These are phyloP conservation scores for Asterophora lycoperdoides DNA, from an alignment of 768 basidiomycete species.

Conservation along the genomic window DNA sequence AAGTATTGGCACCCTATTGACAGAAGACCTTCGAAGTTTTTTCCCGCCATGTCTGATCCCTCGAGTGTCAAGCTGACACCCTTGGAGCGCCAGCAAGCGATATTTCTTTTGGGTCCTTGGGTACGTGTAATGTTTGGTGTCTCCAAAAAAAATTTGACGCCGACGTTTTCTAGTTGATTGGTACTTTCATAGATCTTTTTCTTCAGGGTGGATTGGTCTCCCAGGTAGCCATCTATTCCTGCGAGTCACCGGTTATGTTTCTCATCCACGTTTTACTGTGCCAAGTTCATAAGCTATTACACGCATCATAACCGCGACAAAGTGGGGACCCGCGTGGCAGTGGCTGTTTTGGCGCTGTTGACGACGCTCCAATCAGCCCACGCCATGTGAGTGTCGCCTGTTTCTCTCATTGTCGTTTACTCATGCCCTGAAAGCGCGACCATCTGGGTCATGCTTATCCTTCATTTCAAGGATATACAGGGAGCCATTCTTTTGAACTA, in stretches of 20 bases:
- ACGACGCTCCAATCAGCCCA: slow-evolving; percentile 29
- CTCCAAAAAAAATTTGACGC: too few species aligned
- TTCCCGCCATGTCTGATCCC: not conserved
- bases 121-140: slow-evolving; percentile 17
- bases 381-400: slow-evolving; percentile 21
- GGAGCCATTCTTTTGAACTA: slow-evolving; percentile 27
- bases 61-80: slow-evolving; percentile 18
- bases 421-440: slow-evolving; percentile 19
- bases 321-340: slow-evolving; percentile 16
- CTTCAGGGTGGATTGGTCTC: slow-evolving; percentile 28
- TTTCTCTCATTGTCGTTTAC: not conserved
- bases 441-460: slow-evolving; percentile 27
- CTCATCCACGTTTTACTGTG: not conserved
- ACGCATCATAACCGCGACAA: slow-evolving; percentile 22
- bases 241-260: not conserved
- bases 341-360: slow-evolving; percentile 22
- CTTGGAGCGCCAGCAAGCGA: slow-evolving; percentile 20
- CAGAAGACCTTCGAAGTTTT: not conserved
- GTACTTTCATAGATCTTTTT: slow-evolving; percentile 24
- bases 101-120: slow-evolving; percentile 31
- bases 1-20: not conserved
- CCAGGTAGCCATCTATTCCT: slow-evolving; percentile 18
- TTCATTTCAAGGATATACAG: slow-evolving; percentile 24
- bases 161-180: slow-evolving; percentile 22
- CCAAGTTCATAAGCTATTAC: slow-evolving; percentile 26